Evolutionary conservation across 192 early-diverging fungal genomes (phyloP).

Genomic region (Endogone sp.): DNA sequence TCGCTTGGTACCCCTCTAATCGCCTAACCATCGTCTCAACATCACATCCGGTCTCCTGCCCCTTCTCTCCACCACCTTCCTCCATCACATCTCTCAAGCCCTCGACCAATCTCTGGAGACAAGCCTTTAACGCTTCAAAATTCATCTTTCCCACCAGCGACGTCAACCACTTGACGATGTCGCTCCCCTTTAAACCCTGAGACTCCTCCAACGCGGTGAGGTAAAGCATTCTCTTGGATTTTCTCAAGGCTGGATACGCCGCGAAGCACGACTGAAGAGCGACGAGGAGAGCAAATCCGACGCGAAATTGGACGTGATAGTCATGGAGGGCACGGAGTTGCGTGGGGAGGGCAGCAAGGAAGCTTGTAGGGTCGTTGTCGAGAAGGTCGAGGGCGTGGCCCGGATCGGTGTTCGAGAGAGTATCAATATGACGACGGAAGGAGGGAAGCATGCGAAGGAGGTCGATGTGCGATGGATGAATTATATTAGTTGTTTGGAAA

Average conservation of each 20-base stretch:
- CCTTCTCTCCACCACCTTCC: background rate
- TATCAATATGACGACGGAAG: slow-evolving; percentile 53
- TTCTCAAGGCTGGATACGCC: slow-evolving; percentile 34
- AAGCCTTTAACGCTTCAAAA: slow-evolving; percentile 2
- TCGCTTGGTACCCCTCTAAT: background rate
- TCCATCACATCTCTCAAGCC: background rate
- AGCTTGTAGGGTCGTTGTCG: slow-evolving; percentile 55
- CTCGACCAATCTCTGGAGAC: slow-evolving; percentile 7
- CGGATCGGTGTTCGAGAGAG: slow-evolving; percentile 27
- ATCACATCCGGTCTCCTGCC: background rate
- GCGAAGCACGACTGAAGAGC: slow-evolving; percentile 54
- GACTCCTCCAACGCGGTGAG: slow-evolving; percentile 49
- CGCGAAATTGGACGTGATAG: slow-evolving; percentile 58
- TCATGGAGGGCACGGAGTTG: slow-evolving; percentile 39
- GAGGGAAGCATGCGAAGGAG: slow-evolving; percentile 70
- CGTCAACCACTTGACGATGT: slow-evolving; percentile 31
- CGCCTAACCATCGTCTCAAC: background rate
- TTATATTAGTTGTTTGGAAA: background rate
- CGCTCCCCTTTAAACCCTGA: slow-evolving; percentile 27
- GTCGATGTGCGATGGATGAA: slow-evolving; percentile 40
- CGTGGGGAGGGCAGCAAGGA: slow-evolving; percentile 41
- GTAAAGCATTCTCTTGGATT: slow-evolving; percentile 64
- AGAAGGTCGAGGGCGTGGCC: slow-evolving; percentile 43
- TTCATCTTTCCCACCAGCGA: slow-evolving; percentile 30
- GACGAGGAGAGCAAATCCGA: slow-evolving; percentile 55